Percentiles rank a stretch among this genome's conserved stretches.
Evolutionary conservation across 192 early-diverging fungal genomes (phyloP).

Genomic region (Chytriomyces hyalinus): DNA sequence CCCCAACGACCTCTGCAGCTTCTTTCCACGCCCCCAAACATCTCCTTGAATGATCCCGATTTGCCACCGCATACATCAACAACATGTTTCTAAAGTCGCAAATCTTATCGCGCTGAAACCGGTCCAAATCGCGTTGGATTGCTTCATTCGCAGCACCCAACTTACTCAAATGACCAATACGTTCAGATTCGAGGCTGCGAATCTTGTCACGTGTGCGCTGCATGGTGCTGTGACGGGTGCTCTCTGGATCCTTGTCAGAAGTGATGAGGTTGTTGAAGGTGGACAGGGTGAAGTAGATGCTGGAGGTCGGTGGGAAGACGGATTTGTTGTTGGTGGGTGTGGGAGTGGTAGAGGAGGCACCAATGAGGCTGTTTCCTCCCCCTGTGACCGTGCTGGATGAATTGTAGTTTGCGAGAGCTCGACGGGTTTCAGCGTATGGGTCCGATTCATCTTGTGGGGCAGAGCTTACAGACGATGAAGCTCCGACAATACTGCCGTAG

Average conservation of each 20-base stretch:
- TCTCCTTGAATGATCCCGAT: slow-evolving; percentile 41
- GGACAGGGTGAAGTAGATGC: slow-evolving; percentile 22
- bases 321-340: slow-evolving; percentile 4
- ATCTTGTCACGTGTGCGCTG: slow-evolving; percentile 85
- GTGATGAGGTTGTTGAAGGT: slow-evolving; percentile 88
- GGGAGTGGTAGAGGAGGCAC: neutral
- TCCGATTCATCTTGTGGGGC: slow-evolving; percentile 38
- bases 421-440: slow-evolving; percentile 17
- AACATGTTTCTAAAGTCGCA: slow-evolving; percentile 82
- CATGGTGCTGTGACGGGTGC: slow-evolving; percentile 86
- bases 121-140: slow-evolving; percentile 87
- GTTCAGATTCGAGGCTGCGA: slow-evolving; percentile 75
- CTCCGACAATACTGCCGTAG: neutral
- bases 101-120: slow-evolving; percentile 94
- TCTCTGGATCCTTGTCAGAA: slow-evolving; percentile 89
- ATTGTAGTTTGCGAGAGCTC: slow-evolving; percentile 7
- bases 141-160: slow-evolving; percentile 77
- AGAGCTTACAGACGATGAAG: neutral
- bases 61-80: slow-evolving; percentile 57
- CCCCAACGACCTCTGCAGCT: slow-evolving; percentile 36
- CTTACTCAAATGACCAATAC: slow-evolving; percentile 73
- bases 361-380: neutral
- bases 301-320: neutral
- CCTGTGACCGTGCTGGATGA: slow-evolving; percentile 32
- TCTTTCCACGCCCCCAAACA: slow-evolving; percentile 45